A percentile compares a stretch with the other conserved stretches of the same genome.
These are phyloP conservation scores for Fragaria ananassa DNA, from an alignment of 306 rosid species.

Conservation along the genomic window DNA sequence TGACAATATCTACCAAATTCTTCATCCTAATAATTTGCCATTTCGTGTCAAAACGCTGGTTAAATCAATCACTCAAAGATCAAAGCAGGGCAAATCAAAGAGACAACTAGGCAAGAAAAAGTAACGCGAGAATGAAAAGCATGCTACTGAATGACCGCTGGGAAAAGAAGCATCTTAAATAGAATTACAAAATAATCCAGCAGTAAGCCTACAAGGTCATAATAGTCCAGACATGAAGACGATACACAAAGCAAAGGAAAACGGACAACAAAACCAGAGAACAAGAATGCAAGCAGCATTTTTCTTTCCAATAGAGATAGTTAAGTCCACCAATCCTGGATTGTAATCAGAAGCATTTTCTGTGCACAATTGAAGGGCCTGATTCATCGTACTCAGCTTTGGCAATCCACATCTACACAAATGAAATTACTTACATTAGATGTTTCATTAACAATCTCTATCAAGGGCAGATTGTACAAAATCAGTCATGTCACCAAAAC, in stretches of 20 bases:
- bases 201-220: slow-evolving; percentile 15
- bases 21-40: not conserved
- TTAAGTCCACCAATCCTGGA: slow-evolving; percentile 10
- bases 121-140: not conserved
- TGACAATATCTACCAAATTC: not conserved
- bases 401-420: slow-evolving; percentile 40
- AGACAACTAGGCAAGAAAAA: not conserved
- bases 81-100: not conserved
- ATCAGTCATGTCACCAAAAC: not conserved
- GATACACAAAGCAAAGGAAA: slow-evolving; percentile 22
- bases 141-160: slow-evolving; percentile 10
- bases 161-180: not conserved
- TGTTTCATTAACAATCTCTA: not conserved
- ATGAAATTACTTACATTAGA: slow-evolving; percentile 1
- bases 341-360: slow-evolving; percentile 34
- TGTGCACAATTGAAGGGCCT: slow-evolving; percentile 41
- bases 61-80: not conserved
- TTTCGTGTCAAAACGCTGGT: not conserved
- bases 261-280: not conserved
- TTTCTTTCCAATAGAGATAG: slow-evolving; percentile 15
- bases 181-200: slow-evolving; percentile 17
- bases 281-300: slow-evolving; percentile 23
- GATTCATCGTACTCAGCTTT: slow-evolving; percentile 40
- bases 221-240: slow-evolving; percentile 14
- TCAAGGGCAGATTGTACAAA: not conserved